Evolutionary conservation across 768 basidiomycete species (phyloP), one percentile per base, ranked within the genome.

Genomic region (Tylopilus rubrobrunneus): DNA sequence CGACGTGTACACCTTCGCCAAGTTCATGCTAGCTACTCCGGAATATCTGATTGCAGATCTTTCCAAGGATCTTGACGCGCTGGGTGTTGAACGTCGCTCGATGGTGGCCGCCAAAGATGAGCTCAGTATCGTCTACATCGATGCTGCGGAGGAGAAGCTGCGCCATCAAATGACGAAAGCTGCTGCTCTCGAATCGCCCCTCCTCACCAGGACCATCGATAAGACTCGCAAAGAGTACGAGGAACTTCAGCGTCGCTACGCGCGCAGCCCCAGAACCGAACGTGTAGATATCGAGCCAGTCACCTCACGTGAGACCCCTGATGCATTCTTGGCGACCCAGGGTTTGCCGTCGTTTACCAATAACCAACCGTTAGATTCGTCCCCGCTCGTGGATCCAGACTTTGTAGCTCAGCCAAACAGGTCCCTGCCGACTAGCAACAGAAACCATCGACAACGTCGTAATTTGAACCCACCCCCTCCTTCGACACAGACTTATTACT

Each of bases 1-100:
- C 1, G 93, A 98, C 64, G 89, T 97, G 39, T 84, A 85, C 58
- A 73, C 75, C 37, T 97, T 88, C 68, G 80, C 94, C 19, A 93
- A 92, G 65, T 97, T 98, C 75, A 97, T 98, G 94, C 84, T 98
- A 25, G 93, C 92, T 19, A 92, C 94, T 0, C 92, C 96, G 1
- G 77, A 81, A 2, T 90, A 95, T 68, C 80, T 98, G 53, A 78
- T 88, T 40, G 67, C 78, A 17, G 87, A 92, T 65, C 80, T 98
- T 12, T 77, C 80, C 3, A 75, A 71, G 43, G 89, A 99, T 55
- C 70, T 93, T 28, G 80, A 82, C 33, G 85, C 89, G 52, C 77
- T 99, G 3, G 79, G 75, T 2, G 61, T 74, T 0, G 96, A 98
- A 71, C 81, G 86, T 43, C 78, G 82, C 25, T 72, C 78, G 8